phyloP scores from a whole-genome alignment of 2,329 filamentous ascomycete species.

The Fusarium sp. region DNA sequence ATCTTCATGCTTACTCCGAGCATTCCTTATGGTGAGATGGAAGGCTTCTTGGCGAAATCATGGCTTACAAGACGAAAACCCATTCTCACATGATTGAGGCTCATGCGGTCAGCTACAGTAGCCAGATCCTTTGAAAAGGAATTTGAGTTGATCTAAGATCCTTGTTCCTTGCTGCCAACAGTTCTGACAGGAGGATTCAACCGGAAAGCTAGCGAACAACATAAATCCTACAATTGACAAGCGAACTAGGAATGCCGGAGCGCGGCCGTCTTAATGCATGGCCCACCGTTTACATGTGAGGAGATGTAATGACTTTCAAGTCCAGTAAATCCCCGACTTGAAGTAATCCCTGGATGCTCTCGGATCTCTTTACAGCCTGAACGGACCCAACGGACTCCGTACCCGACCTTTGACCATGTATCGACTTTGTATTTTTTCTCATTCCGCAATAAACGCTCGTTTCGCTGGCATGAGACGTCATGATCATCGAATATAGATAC shows the following conservation, averaged over 20 bases:
- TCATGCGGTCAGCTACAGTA: constrained; percentile 31
- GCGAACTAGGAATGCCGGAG: neutral
- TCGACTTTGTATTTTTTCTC: neutral
- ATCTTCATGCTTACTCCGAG: constrained; percentile 8
- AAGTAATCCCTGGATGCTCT: neutral
- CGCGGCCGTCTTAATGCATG: constrained; percentile 28
- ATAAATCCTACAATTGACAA: neutral
- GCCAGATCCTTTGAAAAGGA: neutral
- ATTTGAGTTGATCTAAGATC: neutral
- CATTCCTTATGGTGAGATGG: neutral
- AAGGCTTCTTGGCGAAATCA: neutral
- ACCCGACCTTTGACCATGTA: neutral
- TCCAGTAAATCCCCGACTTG: neutral
- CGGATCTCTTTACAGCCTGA: neutral
- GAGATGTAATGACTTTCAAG: neutral
- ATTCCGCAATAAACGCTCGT: neutral
- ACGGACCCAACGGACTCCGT: neutral
- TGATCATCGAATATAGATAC: neutral
- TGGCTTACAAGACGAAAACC: neutral
- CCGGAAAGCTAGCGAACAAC: neutral
- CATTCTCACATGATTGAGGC: constrained; percentile 26
- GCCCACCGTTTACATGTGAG: constrained; percentile 18
- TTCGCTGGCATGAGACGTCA: neutral
- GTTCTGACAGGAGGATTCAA: neutral
- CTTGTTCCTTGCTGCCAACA: constrained; percentile 11